These are phyloP conservation scores for Chromosphaera perkinsii DNA, from an alignment of 208 protist species.

Conservation along the genomic window DNA sequence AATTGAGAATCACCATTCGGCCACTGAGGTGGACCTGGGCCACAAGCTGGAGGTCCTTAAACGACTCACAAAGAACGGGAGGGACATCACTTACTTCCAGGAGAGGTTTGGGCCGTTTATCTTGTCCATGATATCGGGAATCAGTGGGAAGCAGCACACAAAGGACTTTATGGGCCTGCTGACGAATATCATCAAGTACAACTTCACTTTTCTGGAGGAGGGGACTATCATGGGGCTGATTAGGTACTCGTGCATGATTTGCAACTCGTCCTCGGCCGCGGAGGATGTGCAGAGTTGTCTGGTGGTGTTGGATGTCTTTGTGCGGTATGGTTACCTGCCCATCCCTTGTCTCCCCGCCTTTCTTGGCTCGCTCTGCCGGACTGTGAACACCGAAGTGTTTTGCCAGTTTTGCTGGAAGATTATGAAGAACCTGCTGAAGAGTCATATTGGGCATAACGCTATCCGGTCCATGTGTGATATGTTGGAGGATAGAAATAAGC, in stretches of 20 bases:
- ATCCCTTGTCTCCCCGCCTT: constrained; percentile 1
- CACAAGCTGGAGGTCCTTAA: constrained; percentile 2
- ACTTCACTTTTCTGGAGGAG: constrained; percentile 16
- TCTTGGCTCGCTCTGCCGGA: constrained; percentile 17
- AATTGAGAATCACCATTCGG: too few species aligned
- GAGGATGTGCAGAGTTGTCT: constrained; percentile 15
- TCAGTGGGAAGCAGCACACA: background rate
- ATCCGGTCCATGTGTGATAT: constrained; percentile 20
- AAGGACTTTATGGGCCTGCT: constrained; percentile 15
- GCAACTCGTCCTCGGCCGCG: background rate
- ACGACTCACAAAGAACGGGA: constrained; percentile 18
- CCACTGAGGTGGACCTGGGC: too few species aligned
- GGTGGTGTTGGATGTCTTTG: constrained; percentile 15
- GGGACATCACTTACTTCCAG: constrained; percentile 22
- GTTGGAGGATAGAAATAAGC: background rate
- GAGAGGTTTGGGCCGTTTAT: constrained; percentile 9
- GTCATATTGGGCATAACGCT: constrained; percentile 9
- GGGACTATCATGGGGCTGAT: constrained; percentile 14
- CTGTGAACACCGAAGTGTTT: constrained; percentile 28
- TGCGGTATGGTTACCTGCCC: constrained; percentile 25
- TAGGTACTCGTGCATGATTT: constrained; percentile 16
- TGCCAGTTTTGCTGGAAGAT: constrained; percentile 20
- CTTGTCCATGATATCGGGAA: background rate
- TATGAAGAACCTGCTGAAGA: constrained; percentile 23
- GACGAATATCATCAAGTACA: constrained; percentile 16